A percentile compares a stretch with the other conserved stretches of the same genome.
These are phyloP conservation scores for Glycine tomentella DNA, from an alignment of 306 rosid species.

Conservation along the genomic window DNA sequence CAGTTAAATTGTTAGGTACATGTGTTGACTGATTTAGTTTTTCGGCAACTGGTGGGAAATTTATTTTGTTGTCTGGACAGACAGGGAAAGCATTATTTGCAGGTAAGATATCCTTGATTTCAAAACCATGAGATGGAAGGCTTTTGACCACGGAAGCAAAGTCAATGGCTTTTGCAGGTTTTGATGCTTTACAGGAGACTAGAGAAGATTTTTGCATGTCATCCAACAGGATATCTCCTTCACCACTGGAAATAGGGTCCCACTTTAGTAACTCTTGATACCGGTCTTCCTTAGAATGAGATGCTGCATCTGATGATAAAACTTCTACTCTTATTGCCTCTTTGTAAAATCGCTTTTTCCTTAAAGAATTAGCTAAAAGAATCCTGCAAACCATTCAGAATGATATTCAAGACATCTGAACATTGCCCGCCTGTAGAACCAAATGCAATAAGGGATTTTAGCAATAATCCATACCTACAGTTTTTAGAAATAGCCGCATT, in stretches of 20 bases:
- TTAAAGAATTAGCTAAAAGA: conserved; percentile 74
- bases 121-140: conserved; percentile 76
- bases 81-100: conserved; percentile 48
- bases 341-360: conserved; percentile 77
- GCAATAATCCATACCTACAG: conserved; percentile 68
- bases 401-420: conserved; percentile 32
- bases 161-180: conserved; percentile 70
- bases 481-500: conserved; percentile 85
- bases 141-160: conserved; percentile 59
- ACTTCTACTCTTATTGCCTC: conserved; percentile 77
- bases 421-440: conserved; percentile 7
- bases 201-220: conserved; percentile 68
- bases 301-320: conserved; percentile 57
- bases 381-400: conserved; percentile 57
- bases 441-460: conserved; percentile 21
- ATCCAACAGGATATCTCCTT: conserved; percentile 81
- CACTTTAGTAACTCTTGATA: conserved; percentile 65
- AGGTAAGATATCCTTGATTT: conserved; percentile 61
- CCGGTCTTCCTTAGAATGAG: conserved; percentile 57
- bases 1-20: conserved; percentile 41
- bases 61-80: conserved; percentile 39
- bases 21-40: conserved; percentile 45
- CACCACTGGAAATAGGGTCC: conserved; percentile 89
- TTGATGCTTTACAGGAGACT: conserved; percentile 58
- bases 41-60: conserved; percentile 30